Evolutionary conservation across 1,284 basidiomycete genomes (phyloP).

Genomic region (Tausonia pullulans): DNA sequence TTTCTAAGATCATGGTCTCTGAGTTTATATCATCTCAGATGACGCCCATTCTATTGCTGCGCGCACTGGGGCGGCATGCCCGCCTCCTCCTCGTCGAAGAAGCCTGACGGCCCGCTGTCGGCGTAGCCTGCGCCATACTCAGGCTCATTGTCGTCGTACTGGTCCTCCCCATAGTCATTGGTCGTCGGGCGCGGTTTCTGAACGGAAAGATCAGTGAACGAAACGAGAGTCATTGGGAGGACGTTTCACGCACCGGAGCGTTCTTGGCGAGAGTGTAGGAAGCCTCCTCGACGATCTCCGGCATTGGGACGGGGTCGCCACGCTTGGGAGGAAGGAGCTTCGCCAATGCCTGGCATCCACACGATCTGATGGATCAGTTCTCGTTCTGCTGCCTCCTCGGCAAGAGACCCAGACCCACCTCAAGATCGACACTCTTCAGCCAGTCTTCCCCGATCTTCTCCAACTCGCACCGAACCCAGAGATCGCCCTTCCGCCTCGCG

Average conservation of each 20-base stretch:
- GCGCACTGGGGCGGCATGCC: conserved; percentile 38
- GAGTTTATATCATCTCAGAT: not conserved
- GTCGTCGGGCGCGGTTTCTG: conserved; percentile 30
- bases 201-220: conserved; percentile 53
- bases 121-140: not conserved
- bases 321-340: conserved; percentile 63
- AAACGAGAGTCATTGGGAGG: conserved; percentile 55
- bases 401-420: conserved; percentile 37
- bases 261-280: conserved; percentile 59
- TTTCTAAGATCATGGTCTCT: too few relatives aligned
- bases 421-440: conserved; percentile 48
- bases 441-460: conserved; percentile 71
- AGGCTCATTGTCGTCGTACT: not conserved
- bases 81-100: conserved; percentile 47
- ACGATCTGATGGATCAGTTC: not conserved
- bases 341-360: conserved; percentile 44
- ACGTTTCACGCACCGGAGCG: conserved; percentile 63
- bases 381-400: not conserved
- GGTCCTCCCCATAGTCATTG: conserved; percentile 10
- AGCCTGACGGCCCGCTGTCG: not conserved
- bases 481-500: conserved; percentile 59
- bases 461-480: conserved; percentile 67
- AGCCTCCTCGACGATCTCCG: conserved; percentile 57
- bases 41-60: conserved; percentile 15
- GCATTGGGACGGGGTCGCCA: conserved; percentile 53